These are phyloP conservation scores for Panicum virgatum DNA, from an alignment of 202 grass and related monocot genomes.

Conservation along the genomic window DNA sequence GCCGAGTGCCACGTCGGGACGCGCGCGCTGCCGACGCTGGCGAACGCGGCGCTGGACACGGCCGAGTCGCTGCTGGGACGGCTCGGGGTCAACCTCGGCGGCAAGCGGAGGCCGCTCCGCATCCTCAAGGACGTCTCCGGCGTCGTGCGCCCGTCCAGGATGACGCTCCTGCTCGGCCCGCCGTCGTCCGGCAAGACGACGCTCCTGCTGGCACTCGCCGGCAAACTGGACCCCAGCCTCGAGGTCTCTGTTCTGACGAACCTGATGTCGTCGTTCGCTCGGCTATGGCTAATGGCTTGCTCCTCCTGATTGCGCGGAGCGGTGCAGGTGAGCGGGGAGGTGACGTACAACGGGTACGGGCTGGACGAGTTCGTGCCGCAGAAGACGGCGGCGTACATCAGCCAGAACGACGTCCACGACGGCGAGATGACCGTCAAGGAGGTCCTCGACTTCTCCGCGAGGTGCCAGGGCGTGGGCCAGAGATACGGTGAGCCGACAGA, in stretches of 20 bases:
- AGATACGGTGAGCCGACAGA: conserved; percentile 53
- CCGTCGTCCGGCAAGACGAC: conserved; percentile 70
- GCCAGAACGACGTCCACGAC: conserved; percentile 68
- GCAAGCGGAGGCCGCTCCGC: conserved; percentile 52
- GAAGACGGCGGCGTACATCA: conserved; percentile 81
- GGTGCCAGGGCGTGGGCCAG: conserved; percentile 64
- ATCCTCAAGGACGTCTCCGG: conserved; percentile 62
- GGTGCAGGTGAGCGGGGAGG: conserved; percentile 45
- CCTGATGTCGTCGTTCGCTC: no score
- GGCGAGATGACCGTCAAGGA: conserved; percentile 86
- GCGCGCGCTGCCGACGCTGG: conserved; percentile 66
- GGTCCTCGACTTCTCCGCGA: conserved; percentile 73
- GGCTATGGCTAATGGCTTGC: no score
- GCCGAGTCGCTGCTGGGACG: conserved; percentile 42
- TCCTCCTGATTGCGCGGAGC: neutral
- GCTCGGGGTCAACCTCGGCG: conserved; percentile 31
- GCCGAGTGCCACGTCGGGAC: conserved; percentile 64
- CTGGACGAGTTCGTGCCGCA: conserved; percentile 74
- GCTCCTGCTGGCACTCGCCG: conserved; percentile 57
- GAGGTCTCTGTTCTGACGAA: neutral
- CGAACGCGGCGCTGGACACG: conserved; percentile 51
- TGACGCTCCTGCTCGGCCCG: conserved; percentile 67
- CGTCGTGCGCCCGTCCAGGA: conserved; percentile 57
- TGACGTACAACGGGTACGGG: conserved; percentile 61
- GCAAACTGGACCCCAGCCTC: conserved; percentile 58